phyloP scores from a whole-genome alignment of 23 red algal species.

The Cyanidiococcus yangmingshanensis region DNA sequence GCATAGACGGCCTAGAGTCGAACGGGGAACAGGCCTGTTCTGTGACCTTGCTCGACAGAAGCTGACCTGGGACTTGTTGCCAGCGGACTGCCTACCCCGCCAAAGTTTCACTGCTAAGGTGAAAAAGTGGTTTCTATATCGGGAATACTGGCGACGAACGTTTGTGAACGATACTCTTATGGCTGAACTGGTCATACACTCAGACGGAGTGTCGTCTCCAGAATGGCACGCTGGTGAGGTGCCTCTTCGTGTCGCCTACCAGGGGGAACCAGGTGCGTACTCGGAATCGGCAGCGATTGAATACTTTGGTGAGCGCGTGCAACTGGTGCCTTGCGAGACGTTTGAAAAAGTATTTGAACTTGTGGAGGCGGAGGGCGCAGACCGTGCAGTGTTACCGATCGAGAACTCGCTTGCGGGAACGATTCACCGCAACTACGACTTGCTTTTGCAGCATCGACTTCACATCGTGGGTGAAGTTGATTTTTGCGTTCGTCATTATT shows the following conservation, averaged over 20 bases:
- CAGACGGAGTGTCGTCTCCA: conserved; percentile 26
- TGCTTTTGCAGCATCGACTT: conserved; percentile 47
- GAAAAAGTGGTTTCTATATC: too few species aligned
- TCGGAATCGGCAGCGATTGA: conserved; percentile 76
- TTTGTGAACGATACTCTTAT: too few species aligned
- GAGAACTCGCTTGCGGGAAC: conserved; percentile 92
- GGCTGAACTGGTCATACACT: conserved; percentile 7
- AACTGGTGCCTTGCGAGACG: conserved; percentile 37
- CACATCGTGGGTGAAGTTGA: conserved; percentile 85
- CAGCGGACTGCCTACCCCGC: too few species aligned
- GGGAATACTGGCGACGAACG: too few species aligned
- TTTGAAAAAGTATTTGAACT: conserved; percentile 47
- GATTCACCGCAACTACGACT: conserved; percentile 81
- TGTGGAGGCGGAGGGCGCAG: conserved; percentile 25
- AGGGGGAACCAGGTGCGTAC: conserved; percentile 78
- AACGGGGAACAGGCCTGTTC: too few species aligned
- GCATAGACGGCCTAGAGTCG: too few species aligned
- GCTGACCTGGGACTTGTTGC: too few species aligned
- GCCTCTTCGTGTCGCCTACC: conserved; percentile 53
- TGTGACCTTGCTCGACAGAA: too few species aligned
- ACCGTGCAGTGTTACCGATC: conserved; percentile 61
- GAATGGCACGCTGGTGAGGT: not conserved
- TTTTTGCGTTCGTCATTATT: conserved; percentile 74
- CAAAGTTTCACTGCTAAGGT: too few species aligned
- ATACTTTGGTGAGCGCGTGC: conserved; percentile 40